Percentiles rank a stretch among this genome's conserved stretches.
Conservation (phyloP, 345 rosid species). For the Salix purpurea region DNA sequence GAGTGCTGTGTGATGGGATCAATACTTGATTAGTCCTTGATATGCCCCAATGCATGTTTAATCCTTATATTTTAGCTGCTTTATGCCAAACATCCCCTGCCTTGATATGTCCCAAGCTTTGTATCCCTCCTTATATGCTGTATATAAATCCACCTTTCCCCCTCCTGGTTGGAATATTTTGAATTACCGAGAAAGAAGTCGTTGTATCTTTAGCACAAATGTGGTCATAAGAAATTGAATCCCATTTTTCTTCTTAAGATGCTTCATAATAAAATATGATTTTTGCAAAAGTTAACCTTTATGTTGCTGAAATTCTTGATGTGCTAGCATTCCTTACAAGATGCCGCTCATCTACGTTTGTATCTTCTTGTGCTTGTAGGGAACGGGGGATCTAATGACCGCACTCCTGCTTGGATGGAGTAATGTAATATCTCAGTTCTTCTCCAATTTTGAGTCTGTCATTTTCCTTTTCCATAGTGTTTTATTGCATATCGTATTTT, state of each 20-base stretch:
- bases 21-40: not conserved
- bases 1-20: not conserved
- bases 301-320: not conserved
- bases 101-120: too few species aligned
- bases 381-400: constrained; percentile 96
- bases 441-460: not conserved
- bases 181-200: too few species aligned
- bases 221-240: too few species aligned
- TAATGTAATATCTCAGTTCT: constrained; percentile 50
- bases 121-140: too few species aligned
- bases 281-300: not conserved
- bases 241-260: too few species aligned
- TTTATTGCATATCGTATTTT: constrained; percentile 4
- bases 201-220: too few species aligned
- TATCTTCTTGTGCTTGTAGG: constrained; percentile 43
- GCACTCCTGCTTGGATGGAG: constrained; percentile 99
- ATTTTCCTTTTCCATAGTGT: not conserved
- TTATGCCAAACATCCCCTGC: too few species aligned
- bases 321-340: not conserved
- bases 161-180: too few species aligned
- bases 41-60: too few species aligned
- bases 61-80: too few species aligned
- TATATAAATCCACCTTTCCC: too few species aligned
- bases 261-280: not conserved
- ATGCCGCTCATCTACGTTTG: constrained; percentile 8